phyloP scores from a whole-genome alignment of 2,329 filamentous ascomycete genomes.

The Fonsecaea monophora region DNA sequence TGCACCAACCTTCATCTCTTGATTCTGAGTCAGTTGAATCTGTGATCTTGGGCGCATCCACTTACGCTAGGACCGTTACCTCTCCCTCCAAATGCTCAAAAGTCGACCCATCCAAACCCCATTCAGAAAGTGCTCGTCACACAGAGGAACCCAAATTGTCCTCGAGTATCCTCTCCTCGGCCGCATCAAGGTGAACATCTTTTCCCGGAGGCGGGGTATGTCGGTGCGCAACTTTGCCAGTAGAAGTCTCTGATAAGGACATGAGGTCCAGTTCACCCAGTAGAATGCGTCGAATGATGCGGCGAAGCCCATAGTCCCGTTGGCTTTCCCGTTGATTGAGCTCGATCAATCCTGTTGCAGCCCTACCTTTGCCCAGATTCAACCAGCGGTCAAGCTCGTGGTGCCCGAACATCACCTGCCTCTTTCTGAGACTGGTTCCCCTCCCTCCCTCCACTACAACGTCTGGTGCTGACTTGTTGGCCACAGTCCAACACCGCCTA shows the following conservation, averaged over 20 bases:
- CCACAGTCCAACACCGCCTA: conserved; percentile 20
- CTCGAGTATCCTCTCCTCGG: conserved; percentile 9
- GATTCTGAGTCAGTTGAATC: conserved; percentile 10
- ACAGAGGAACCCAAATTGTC: not conserved
- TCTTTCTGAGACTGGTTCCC: not conserved
- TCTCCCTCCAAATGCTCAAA: conserved; percentile 7
- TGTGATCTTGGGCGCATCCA: conserved; percentile 11
- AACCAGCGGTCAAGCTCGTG: conserved; percentile 26
- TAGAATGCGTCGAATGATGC: conserved; percentile 6
- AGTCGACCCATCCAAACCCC: conserved; percentile 16
- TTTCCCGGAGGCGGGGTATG: conserved; percentile 22
- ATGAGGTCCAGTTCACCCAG: conserved; percentile 20
- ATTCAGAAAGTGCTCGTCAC: conserved; percentile 13
- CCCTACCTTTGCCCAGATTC: conserved; percentile 7
- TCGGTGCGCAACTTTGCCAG: conserved; percentile 13
- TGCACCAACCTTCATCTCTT: conserved; percentile 18
- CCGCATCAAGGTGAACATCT: not conserved
- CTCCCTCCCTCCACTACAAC: conserved; percentile 11
- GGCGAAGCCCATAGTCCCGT: conserved; percentile 1
- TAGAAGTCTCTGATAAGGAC: conserved; percentile 26
- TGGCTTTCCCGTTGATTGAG: conserved; percentile 13
- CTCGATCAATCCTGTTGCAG: conserved; percentile 16
- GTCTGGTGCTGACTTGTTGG: conserved; percentile 17
- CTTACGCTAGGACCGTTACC: conserved; percentile 8
- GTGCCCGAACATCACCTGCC: conserved; percentile 9